phyloP scores from a whole-genome alignment of 768 basidiomycete genomes.

The Lactarius sanguifluus region DNA sequence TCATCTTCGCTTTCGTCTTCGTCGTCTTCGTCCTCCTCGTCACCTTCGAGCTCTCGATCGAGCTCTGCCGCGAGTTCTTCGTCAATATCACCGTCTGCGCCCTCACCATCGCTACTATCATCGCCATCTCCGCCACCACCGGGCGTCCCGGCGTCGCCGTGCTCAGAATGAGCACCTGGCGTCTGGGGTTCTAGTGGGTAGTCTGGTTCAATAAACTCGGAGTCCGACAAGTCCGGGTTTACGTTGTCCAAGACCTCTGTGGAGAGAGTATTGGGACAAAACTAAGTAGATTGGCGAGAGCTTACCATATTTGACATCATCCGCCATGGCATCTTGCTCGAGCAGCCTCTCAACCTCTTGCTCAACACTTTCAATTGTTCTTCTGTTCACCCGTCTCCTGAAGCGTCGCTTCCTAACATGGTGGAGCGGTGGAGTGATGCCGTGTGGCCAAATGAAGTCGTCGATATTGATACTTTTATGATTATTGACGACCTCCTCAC shows the following conservation, averaged over 20 bases:
- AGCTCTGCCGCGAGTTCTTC: conserved; percentile 87
- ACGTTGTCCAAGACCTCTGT: conserved; percentile 85
- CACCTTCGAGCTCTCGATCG: conserved; percentile 76
- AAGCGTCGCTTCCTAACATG: conserved; percentile 91
- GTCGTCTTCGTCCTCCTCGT: conserved; percentile 59
- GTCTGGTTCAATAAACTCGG: conserved; percentile 77
- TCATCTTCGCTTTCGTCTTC: conserved; percentile 66
- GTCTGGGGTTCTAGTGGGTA: conserved; percentile 61
- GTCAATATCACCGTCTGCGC: conserved; percentile 78
- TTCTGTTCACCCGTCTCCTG: conserved; percentile 81
- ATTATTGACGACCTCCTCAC: conserved; percentile 60
- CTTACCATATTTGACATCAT: conserved; percentile 74
- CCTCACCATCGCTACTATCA: conserved; percentile 57
- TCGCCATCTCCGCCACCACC: conserved; percentile 55
- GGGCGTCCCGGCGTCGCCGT: conserved; percentile 61
- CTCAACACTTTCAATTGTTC: conserved; percentile 93
- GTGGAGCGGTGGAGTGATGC: conserved; percentile 89
- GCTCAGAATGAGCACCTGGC: conserved; percentile 65
- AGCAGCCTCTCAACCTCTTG: conserved; percentile 87
- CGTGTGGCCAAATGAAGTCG: conserved; percentile 97
- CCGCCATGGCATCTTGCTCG: conserved; percentile 73
- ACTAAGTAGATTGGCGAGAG: neutral
- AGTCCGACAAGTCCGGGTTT: conserved; percentile 87
- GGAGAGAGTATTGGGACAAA: neutral
- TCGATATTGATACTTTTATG: conserved; percentile 82